Evolutionary conservation across 2,329 filamentous ascomycete species (phyloP), one percentile per base, ranked within the genome.

Genomic region (Aureobasidium sp.): DNA sequence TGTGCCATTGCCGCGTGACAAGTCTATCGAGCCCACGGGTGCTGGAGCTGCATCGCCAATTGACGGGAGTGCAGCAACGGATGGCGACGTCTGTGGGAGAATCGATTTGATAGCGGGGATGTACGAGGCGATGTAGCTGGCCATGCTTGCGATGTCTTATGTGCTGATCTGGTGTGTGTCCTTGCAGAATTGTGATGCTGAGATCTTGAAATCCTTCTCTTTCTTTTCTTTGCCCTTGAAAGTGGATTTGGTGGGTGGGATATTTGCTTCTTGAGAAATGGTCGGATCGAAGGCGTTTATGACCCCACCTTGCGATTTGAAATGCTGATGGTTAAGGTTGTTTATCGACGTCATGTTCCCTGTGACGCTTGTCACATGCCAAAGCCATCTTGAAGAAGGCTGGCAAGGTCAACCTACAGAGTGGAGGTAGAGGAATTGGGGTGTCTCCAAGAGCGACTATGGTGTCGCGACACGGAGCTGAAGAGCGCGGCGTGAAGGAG

Each of bases 1-100:
- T 67, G 82, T 84, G 29, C 52, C 53, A 34, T 30, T 37, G 21
- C 54, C 37, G 16, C 29, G 44, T 13, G 54, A 37, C 16, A 64
- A 48, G 29, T 62, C 47, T 13, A 59, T 16, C 27, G 39, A 34
- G 10, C 52, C 60, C 1, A 64, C 36, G 9, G 59, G 36, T 27
- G 59, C 34, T 16, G 64, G 62, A 9, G 64, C 64, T 8, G 49
- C 25, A 16, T 44, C 37, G 11, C 62, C 62, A 25, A 65, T 30
- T 5, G 59, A 47, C 4, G 64, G 62, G 13, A 64, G 59, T 13
- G 62, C 16, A 6, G 59, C 45, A 3, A 54, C 59, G 1, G 59
- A 55, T 1, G 59, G 52, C 9, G 59, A 63, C 2, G 54, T n/a
- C 27, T 57, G 60, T 36, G 64, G 64, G 11, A 63, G 60, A 39